Conservation (phyloP, 202 grass and related monocot genomes). For the Setaria viridis region DNA sequence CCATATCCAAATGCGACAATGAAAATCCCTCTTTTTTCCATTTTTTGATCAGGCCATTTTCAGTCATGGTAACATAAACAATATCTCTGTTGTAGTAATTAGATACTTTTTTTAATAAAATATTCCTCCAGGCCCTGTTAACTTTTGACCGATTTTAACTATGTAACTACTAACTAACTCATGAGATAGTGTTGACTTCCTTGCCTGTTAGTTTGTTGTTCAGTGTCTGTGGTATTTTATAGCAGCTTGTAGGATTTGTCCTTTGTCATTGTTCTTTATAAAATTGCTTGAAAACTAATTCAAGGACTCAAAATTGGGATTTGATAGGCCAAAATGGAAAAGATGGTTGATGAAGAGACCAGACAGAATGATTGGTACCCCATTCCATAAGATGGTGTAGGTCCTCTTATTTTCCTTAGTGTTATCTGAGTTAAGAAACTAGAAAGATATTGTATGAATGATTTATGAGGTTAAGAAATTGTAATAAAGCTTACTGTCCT, state of each 20-base stretch:
- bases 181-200: neutral
- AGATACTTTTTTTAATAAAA: neutral
- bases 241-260: neutral
- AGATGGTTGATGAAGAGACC: constrained; percentile 77
- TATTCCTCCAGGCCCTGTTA: neutral
- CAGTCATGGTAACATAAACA: neutral
- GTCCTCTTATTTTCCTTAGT: constrained; percentile 51
- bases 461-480: neutral
- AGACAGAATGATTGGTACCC: constrained; percentile 50
- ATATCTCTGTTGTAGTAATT: neutral
- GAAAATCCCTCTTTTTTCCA: neutral
- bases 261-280: constrained; percentile 6
- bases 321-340: constrained; percentile 74
- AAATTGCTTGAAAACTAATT: constrained; percentile 36
- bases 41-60: neutral
- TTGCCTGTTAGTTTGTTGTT: neutral
- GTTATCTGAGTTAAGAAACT: constrained; percentile 30
- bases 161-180: neutral
- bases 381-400: constrained; percentile 69
- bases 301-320: constrained; percentile 60
- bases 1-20: neutral
- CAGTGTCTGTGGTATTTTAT: neutral
- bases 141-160: neutral
- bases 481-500: neutral
- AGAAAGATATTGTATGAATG: constrained; percentile 2